Base-by-base conservation (phyloP, 148 eudicot genomes). In the Amaranthus palmeri region DNA sequence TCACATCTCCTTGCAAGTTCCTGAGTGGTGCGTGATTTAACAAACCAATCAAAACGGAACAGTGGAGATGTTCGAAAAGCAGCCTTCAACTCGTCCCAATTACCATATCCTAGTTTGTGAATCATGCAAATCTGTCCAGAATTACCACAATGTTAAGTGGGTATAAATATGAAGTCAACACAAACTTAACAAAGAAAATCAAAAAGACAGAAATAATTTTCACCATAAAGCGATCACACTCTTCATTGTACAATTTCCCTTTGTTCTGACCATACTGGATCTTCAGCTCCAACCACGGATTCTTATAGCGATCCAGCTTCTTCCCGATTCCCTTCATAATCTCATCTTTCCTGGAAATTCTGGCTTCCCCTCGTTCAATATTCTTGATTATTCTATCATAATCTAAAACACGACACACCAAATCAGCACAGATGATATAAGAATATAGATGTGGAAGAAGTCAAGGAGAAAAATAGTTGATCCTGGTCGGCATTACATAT, bases 261-360 rank as follows among this genome's bases (percentile, higher is more conserved):
- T 95, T 95, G 87, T 95, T 95, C 84, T 95, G 99, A 68, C 99
- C 99, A 79, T 95, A 95, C 82, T 92, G 99, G 67, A 95, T 89
- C 81, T 92, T 90, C 73, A 95, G 74, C 79, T 95, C 99, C 69
- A 95, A 75, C 99, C 99, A 95, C 44, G 99, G 99, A 73, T 95
- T 92, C 86, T 90, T 91, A 74, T 95, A 95, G 40, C 97, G 87
- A 75, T 89, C 96, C 83, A 95, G 79, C 61, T 95, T 95, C 92
- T 95, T 95, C 68, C 96, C 99, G 68, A 95, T 90, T 49, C 92
- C 92, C 82, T 95, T 95, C 97, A 95, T 95, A 18, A 95, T 95
- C 82, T 95, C 99, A 76, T 95, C 99, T 83, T 83, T 95, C 48
- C 99, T 84, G 54, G 99, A 81, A 73, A 95, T 89, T 83, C 97